Evolutionary conservation across 2,329 filamentous ascomycete species (phyloP), one percentile per base, ranked within the genome.

Genomic region (Thielaviopsis populi): DNA sequence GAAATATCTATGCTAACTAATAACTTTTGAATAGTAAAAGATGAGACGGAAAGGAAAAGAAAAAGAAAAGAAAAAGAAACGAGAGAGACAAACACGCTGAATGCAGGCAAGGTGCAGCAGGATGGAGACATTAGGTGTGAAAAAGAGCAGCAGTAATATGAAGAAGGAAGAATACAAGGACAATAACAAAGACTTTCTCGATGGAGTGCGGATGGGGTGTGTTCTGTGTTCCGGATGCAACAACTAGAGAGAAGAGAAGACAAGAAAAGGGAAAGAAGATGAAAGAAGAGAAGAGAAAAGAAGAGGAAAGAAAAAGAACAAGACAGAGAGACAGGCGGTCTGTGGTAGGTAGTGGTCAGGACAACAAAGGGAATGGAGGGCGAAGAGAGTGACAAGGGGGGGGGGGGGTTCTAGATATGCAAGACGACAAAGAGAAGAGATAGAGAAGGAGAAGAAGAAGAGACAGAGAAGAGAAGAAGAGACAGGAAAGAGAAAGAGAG

Each of bases 201-300:
- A 3, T 15, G 2, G n/a, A 19, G 19, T n/a, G 22, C 19, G 53
- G 11, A 17, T 41, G 50, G 50, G 8, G n/a, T n/a, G n/a, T 56
- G 50, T 56, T 56, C 50, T 56, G 50, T 56, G 50, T 56, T 56
- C 50, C 50, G 27, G 59, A 60, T 53, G 63, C 59, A 54, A 56
- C 33, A 67, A 62, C 63, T 33, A 65, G 67, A 67, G 63, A 61
- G 66, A 59, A 62, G 46, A 63, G 42, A 60, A 46, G 42, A 5
- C 17, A 46, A 19, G 15, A n/a, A 15, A n/a, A n/a, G n/a, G n/a
- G n/a, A n/a, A n/a, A n/a, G n/a, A n/a, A n/a, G n/a, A n/a, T n/a
- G n/a, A n/a, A n/a, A n/a, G n/a, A n/a, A n/a, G n/a, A 46, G 48
- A 30, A 6, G 22, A 15, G 48, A 13, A 15, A 42, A 42, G 41